phyloP scores from a whole-genome alignment of 495 filamentous ascomycete species.

The Alectoria sarmentosa region DNA sequence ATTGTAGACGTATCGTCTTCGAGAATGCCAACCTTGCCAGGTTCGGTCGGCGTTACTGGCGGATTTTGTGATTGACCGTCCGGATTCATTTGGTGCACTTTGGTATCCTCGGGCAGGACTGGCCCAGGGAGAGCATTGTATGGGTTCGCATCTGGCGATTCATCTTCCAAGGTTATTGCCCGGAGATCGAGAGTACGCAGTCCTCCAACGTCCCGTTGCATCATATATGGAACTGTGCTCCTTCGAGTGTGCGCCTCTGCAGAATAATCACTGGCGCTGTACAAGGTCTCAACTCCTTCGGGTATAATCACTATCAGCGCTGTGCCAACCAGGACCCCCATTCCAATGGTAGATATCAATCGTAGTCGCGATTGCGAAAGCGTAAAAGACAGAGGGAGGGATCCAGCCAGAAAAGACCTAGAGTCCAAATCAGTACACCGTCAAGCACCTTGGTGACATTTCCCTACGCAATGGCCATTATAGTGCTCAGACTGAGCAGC shows the following conservation, averaged over 20 bases:
- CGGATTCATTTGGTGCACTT: constrained; percentile 9
- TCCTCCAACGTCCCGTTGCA: constrained; percentile 2
- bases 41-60: constrained; percentile 26
- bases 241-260: constrained; percentile 34
- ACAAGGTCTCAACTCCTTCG: constrained; percentile 89
- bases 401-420: constrained; percentile 92
- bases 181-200: neutral
- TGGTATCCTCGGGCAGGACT: constrained; percentile 23
- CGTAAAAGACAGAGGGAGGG: constrained; percentile 82
- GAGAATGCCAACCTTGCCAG: constrained; percentile 26
- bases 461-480: constrained; percentile 91
- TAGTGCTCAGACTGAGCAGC: constrained; percentile 73
- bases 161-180: constrained; percentile 10
- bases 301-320: constrained; percentile 96
- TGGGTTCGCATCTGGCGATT: constrained; percentile 14
- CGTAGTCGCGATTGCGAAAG: constrained; percentile 85
- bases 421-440: constrained; percentile 26
- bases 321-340: constrained; percentile 91
- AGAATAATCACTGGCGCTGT: constrained; percentile 46
- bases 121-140: constrained; percentile 25
- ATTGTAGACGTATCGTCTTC: constrained; percentile 14
- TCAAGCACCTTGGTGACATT: constrained; percentile 20
- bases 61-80: constrained; percentile 13
- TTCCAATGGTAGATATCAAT: constrained; percentile 84
- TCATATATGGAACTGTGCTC: neutral